phyloP scores from a whole-genome alignment of 805 yeast genomes.

The Yarrowia sp. region DNA sequence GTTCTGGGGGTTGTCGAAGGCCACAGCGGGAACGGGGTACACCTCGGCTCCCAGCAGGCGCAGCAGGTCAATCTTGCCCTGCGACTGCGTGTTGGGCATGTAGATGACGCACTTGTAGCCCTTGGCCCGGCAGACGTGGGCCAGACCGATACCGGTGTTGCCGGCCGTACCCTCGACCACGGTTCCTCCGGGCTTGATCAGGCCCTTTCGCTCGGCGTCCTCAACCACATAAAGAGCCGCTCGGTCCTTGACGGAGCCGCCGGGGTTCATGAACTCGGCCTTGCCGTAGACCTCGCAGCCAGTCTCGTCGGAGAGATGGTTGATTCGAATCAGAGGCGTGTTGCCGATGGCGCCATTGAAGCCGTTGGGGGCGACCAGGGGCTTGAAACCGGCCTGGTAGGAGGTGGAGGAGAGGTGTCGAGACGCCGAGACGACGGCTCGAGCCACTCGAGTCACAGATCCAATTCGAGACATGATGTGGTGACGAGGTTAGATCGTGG shows the following conservation, averaged over 20 bases:
- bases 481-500: background rate
- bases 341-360: conserved; percentile 87
- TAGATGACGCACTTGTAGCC: conserved; percentile 84
- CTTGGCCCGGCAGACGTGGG: conserved; percentile 69
- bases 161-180: conserved; percentile 95
- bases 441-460: background rate
- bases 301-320: conserved; percentile 52
- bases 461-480: conserved; percentile 23
- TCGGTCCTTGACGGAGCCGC: conserved; percentile 88
- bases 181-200: conserved; percentile 73
- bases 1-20: conserved; percentile 76
- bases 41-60: conserved; percentile 81
- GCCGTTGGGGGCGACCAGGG: conserved; percentile 43
- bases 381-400: conserved; percentile 16
- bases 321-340: conserved; percentile 74
- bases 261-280: conserved; percentile 92
- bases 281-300: conserved; percentile 82
- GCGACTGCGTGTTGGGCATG: conserved; percentile 89
- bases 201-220: conserved; percentile 66
- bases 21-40: conserved; percentile 83
- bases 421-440: background rate
- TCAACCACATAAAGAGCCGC: conserved; percentile 76
- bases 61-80: conserved; percentile 71
- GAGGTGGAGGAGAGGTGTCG: conserved; percentile 10
- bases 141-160: conserved; percentile 91